Evolutionary conservation across 495 filamentous ascomycete genomes (phyloP).

Genomic region (Penicillium daleae): DNA sequence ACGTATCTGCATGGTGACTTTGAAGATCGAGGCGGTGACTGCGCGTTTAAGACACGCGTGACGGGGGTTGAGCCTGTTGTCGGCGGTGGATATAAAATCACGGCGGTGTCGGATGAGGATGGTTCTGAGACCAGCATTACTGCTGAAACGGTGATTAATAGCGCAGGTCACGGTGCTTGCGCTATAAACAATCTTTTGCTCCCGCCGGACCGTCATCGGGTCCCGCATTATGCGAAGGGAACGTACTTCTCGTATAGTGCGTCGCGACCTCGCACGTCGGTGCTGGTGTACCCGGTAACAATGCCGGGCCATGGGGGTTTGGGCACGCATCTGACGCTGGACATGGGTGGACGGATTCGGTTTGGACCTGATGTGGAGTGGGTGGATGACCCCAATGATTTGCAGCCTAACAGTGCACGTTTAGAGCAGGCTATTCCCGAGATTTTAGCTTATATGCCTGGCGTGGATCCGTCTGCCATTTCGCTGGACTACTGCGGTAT

Average conservation of each 20-base stretch:
- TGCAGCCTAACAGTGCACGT: conserved; percentile 56
- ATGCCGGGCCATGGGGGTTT: conserved; percentile 79
- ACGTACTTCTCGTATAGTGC: conserved; percentile 88
- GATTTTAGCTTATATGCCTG: conserved; percentile 79
- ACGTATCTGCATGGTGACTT: conserved; percentile 74
- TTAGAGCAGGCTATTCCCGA: conserved; percentile 69
- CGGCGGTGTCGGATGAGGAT: conserved; percentile 46
- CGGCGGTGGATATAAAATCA: conserved; percentile 61
- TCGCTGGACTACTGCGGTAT: conserved; percentile 87
- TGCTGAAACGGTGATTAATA: conserved; percentile 77
- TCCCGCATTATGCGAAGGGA: conserved; percentile 86
- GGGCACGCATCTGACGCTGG: conserved; percentile 91
- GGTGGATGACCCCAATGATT: conserved; percentile 67
- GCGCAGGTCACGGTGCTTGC: conserved; percentile 80
- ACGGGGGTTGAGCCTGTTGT: conserved; percentile 57
- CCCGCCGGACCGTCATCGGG: conserved; percentile 57
- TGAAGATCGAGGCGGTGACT: conserved; percentile 74
- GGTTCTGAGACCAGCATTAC: conserved; percentile 61
- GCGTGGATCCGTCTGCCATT: conserved; percentile 66
- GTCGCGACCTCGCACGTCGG: conserved; percentile 65
- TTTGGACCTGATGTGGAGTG: conserved; percentile 98
- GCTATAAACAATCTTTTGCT: conserved; percentile 81
- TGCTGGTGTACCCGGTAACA: conserved; percentile 86
- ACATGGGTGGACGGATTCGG: conserved; percentile 80
- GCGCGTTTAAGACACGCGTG: conserved; percentile 68